phyloP scores from a whole-genome alignment of 2,329 filamentous ascomycete species.

The Chaetomiaceae sp. region DNA sequence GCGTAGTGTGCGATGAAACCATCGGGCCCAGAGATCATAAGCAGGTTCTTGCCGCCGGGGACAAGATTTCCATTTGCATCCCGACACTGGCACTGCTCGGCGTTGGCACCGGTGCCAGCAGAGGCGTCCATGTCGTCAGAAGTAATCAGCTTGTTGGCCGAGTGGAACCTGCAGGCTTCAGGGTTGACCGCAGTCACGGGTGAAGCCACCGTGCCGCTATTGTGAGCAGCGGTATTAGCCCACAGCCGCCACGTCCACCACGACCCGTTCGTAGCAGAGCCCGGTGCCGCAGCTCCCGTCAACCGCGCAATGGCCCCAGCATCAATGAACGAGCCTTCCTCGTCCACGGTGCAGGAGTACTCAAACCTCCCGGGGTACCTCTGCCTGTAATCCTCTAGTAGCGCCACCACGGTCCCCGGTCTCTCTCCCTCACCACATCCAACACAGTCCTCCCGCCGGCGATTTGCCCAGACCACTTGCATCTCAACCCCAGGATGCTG shows the following conservation, averaged over 20 bases:
- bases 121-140: conserved; percentile 27
- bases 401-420: conserved; percentile 49
- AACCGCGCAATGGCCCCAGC: conserved; percentile 40
- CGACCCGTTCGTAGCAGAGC: too few species aligned
- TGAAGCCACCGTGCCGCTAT: not conserved
- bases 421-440: conserved; percentile 11
- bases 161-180: conserved; percentile 12
- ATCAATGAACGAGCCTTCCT: conserved; percentile 64
- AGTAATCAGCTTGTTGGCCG: conserved; percentile 6
- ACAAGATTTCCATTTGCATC: conserved; percentile 18
- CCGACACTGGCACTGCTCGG: conserved; percentile 25
- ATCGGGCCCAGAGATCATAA: conserved; percentile 86
- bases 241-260: conserved; percentile 1
- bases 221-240: not conserved
- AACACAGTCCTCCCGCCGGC: conserved; percentile 29
- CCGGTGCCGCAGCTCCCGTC: conserved; percentile 4
- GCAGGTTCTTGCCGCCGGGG: conserved; percentile 49
- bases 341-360: conserved; percentile 75
- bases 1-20: conserved; percentile 80
- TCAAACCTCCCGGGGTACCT: conserved; percentile 50
- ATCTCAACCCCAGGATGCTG: conserved; percentile 21
- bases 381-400: conserved; percentile 57
- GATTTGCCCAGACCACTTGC: conserved; percentile 73
- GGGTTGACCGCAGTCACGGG: not conserved
- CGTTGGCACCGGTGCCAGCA: not conserved